phyloP scores from a whole-genome alignment of 768 basidiomycete genomes.

The Pleurotus pulmonarius region DNA sequence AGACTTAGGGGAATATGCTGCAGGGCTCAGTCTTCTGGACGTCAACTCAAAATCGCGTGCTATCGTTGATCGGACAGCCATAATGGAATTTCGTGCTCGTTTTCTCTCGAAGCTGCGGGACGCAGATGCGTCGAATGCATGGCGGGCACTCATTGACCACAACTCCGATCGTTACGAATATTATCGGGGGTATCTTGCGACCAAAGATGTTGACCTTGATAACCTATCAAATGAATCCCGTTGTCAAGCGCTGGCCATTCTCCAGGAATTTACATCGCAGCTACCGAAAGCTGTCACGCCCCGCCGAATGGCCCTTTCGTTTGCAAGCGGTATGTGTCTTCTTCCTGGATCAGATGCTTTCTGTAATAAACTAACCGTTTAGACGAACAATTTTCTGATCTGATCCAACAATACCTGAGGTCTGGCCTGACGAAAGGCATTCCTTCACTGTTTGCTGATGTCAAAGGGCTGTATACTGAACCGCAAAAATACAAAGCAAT shows the following conservation, averaged over 20 bases:
- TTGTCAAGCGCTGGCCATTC: slow-evolving; percentile 47
- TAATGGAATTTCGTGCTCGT: slow-evolving; percentile 73
- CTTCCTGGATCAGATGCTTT: not conserved
- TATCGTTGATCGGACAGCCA: slow-evolving; percentile 68
- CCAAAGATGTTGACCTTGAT: slow-evolving; percentile 60
- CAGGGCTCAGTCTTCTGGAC: slow-evolving; percentile 64
- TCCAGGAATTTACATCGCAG: slow-evolving; percentile 58
- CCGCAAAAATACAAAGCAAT: slow-evolving; percentile 61
- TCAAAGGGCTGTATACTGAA: slow-evolving; percentile 80
- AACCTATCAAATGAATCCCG: slow-evolving; percentile 46
- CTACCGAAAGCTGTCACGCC: slow-evolving; percentile 71
- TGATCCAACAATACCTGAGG: slow-evolving; percentile 64
- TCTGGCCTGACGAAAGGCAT: slow-evolving; percentile 77
- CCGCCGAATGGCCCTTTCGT: slow-evolving; percentile 64
- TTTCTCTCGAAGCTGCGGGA: slow-evolving; percentile 64
- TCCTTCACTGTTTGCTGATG: slow-evolving; percentile 89
- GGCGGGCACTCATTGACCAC: slow-evolving; percentile 75
- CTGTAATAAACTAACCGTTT: not conserved
- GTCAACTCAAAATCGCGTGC: slow-evolving; percentile 55
- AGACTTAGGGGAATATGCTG: slow-evolving; percentile 59
- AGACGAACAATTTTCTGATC: slow-evolving; percentile 60
- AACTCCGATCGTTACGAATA: slow-evolving; percentile 84
- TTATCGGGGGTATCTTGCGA: slow-evolving; percentile 69
- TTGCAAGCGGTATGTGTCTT: slow-evolving; percentile 40
- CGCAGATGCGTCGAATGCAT: slow-evolving; percentile 76